Conservation (phyloP, 1,284 basidiomycete species). For the Volvariella volvacea region DNA sequence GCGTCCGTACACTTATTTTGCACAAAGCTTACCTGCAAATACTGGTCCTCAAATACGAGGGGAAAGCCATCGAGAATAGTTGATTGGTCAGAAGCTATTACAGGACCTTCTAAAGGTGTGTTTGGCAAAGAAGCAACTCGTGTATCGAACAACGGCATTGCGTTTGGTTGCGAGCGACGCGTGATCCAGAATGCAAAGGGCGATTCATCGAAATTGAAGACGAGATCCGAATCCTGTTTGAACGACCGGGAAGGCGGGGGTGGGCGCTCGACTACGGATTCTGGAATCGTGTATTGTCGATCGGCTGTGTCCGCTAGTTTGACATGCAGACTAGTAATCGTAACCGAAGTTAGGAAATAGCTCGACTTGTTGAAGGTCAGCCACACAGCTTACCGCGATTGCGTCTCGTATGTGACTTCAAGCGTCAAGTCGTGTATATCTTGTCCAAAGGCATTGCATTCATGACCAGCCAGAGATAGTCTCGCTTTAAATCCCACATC, state of each 20-base stretch:
- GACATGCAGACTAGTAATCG: constrained; percentile 54
- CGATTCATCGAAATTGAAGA: constrained; percentile 60
- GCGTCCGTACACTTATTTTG: not conserved
- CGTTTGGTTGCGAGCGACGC: constrained; percentile 50
- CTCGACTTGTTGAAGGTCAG: not conserved
- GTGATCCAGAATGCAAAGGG: constrained; percentile 81
- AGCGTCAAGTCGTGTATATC: constrained; percentile 62
- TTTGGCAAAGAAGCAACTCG: constrained; percentile 47
- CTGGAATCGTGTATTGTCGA: constrained; percentile 65
- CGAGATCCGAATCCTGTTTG: constrained; percentile 41
- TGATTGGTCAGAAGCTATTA: constrained; percentile 29
- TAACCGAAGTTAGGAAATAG: not conserved
- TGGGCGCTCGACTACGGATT: constrained; percentile 48
- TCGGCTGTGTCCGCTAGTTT: constrained; percentile 67
- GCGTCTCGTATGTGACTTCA: constrained; percentile 61
- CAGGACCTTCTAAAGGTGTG: constrained; percentile 47
- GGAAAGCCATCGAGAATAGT: constrained; percentile 53
- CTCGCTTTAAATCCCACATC: constrained; percentile 47
- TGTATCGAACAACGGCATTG: constrained; percentile 69
- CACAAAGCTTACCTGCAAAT: constrained; percentile 29
- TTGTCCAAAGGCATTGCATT: constrained; percentile 69
- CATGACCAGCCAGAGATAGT: constrained; percentile 48
- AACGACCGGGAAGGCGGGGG: constrained; percentile 25
- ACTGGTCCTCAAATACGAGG: constrained; percentile 68
- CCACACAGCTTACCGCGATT: constrained; percentile 33